Conservation (phyloP, 257 asterid species). For the Solanum bukasovii region DNA sequence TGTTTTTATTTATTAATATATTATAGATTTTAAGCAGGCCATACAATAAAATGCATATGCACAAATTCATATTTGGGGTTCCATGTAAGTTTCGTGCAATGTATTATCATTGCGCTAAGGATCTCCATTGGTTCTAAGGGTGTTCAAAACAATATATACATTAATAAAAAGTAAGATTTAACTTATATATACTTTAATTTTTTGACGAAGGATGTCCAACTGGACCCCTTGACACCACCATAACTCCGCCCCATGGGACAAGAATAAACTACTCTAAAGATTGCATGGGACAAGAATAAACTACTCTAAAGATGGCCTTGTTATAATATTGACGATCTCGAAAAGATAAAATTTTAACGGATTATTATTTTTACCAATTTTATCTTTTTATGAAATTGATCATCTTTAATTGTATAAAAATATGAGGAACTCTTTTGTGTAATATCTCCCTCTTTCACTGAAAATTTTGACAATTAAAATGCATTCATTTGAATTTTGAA, state of each 20-base stretch:
- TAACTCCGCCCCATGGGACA: too few relatives aligned
- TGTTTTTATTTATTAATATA: too few relatives aligned
- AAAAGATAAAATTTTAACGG: not conserved
- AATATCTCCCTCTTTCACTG: not conserved
- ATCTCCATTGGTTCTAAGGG: too few relatives aligned
- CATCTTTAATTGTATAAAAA: not conserved
- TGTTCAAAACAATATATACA: too few relatives aligned
- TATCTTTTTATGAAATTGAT: not conserved
- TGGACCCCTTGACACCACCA: not conserved
- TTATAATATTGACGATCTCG: not conserved
- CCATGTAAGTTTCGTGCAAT: too few relatives aligned
- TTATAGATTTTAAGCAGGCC: too few relatives aligned
- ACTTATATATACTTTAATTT: too few relatives aligned
- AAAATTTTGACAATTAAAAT: not conserved
- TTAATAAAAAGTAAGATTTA: too few relatives aligned
- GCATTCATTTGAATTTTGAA: not conserved
- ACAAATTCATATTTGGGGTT: not conserved
- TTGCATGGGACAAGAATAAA: not conserved
- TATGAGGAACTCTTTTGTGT: not conserved
- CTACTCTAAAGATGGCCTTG: not conserved
- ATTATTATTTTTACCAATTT: not conserved
- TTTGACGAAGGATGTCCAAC: too few relatives aligned
- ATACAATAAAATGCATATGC: not conserved
- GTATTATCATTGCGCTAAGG: too few relatives aligned
- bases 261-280: not conserved